Evolutionary conservation across 805 yeast genomes (phyloP), one percentile per base, ranked within the genome.

Genomic region (Maudiozyma bulderi): DNA sequence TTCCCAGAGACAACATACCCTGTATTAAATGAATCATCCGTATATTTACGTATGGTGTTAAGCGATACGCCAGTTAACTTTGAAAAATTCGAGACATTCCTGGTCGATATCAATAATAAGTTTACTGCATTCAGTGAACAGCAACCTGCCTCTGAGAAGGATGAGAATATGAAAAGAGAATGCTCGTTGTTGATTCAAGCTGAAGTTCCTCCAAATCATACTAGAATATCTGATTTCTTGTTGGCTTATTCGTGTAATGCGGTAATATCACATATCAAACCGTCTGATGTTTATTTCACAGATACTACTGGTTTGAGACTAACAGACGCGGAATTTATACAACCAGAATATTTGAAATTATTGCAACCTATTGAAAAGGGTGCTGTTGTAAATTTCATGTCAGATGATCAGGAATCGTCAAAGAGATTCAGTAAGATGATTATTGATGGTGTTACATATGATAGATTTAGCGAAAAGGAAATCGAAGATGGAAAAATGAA

Each of bases 121-220:
- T 56, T 64, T 37, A 53, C 57, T 2, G 59, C 62, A 3, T 49
- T 59, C 30, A 59, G 59, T 57, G 65, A 69, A 55, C 57, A 61
- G 52, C 59, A 60, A 47, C 56, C 54, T n/a, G 47, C 54, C 5
- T 45, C 43, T 26, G 45, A 50, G 6, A 43, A 43, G 13, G 52
- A 51, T 33, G 47, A 13, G n/a, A 11, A 47, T 5, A 20, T 50
- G 35, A 41, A 52, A 8, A 50, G 59, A 37, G 67, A 68, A 39
- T 63, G 72, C 20, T 64, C 77, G 1, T 61, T 81, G 10, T 73
- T 74, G 13, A 62, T 81, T 5, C 90, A 85, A 56, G 91, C 87
- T 0, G 73, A 70, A 46, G 65, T 85, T 5, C 79, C 86, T 0
- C 65, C 66, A 0, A 76, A 63, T 29, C 60, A 70, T n/a, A 45